phyloP scores from a whole-genome alignment of 495 filamentous ascomycete genomes.

The Lophium mytilinum region DNA sequence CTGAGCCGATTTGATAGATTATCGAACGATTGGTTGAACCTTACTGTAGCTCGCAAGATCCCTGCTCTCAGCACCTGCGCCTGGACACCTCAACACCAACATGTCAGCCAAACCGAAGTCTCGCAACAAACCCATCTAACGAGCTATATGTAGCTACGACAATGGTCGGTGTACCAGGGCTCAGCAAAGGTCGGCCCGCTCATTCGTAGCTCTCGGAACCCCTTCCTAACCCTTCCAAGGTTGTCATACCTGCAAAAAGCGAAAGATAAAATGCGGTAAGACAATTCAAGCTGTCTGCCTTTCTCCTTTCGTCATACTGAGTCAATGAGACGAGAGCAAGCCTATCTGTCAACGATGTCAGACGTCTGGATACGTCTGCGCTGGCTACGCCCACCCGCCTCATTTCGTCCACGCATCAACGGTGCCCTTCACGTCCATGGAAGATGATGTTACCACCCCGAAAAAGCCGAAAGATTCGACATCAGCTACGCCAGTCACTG shows the following conservation, averaged over 20 bases:
- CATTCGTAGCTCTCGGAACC: too few species aligned
- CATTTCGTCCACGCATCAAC: slow-evolving; percentile 12
- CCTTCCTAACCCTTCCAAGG: neutral
- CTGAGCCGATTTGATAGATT: neutral
- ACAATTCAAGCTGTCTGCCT: neutral
- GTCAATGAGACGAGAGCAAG: slow-evolving; percentile 9
- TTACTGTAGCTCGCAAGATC: neutral
- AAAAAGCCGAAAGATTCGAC: neutral
- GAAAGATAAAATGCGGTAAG: slow-evolving; percentile 15
- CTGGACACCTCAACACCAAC: neutral
- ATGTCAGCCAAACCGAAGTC: neutral
- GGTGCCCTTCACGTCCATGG: neutral
- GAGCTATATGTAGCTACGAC: slow-evolving; percentile 1
- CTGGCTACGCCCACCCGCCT: slow-evolving; percentile 3
- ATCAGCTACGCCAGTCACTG: slow-evolving; percentile 1
- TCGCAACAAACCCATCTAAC: neutral
- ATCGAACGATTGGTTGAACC: neutral
- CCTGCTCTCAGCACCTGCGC: neutral
- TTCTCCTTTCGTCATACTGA: neutral
- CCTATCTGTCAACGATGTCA: slow-evolving; percentile 16
- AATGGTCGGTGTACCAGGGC: slow-evolving; percentile 19
- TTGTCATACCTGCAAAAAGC: slow-evolving; percentile 18
- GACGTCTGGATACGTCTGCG: slow-evolving; percentile 13
- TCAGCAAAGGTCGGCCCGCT: neutral
- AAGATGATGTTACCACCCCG: neutral